phyloP scores from a whole-genome alignment of 163 green algal species.

The Volvox carteri region DNA sequence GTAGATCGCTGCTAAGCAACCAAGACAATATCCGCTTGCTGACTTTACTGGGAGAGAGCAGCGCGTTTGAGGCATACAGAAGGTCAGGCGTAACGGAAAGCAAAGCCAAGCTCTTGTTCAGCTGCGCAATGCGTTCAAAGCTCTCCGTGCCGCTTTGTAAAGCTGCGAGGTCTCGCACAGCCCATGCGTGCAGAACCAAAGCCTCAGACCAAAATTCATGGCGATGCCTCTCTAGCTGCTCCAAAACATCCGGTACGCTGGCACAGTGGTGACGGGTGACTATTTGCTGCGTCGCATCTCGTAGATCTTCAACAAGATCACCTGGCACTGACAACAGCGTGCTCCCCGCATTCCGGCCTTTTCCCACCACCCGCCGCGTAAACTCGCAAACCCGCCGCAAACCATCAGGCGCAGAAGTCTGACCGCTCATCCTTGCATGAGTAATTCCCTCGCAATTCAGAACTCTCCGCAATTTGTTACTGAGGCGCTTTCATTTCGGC shows the following conservation, averaged over 20 bases:
- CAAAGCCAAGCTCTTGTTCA: not conserved
- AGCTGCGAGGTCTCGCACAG: not conserved
- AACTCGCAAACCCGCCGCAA: not conserved
- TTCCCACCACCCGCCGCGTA: not conserved
- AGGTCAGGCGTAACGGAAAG: not conserved
- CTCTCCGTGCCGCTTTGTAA: not conserved
- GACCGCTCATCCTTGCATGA: not conserved
- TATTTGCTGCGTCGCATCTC: not conserved
- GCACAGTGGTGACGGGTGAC: not conserved
- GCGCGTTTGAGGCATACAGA: not conserved
- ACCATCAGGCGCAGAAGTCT: not conserved
- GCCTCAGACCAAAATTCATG: not conserved
- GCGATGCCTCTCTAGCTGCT: not conserved
- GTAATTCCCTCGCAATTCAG: not conserved
- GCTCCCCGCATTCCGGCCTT: not conserved
- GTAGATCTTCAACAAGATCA: not conserved
- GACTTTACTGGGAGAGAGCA: not conserved
- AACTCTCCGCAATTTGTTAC: not conserved
- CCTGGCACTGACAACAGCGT: not conserved
- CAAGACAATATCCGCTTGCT: not conserved
- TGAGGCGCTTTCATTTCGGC: no score
- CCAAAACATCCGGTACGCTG: not conserved
- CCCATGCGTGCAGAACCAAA: constrained; percentile 8
- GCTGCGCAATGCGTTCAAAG: not conserved
- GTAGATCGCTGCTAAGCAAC: not conserved